A percentile compares a stretch with the other conserved stretches of the same genome.
Evolutionary conservation across 176 grass and related monocot species (phyloP).

Genomic region (Cenchrus fungigraminus): DNA sequence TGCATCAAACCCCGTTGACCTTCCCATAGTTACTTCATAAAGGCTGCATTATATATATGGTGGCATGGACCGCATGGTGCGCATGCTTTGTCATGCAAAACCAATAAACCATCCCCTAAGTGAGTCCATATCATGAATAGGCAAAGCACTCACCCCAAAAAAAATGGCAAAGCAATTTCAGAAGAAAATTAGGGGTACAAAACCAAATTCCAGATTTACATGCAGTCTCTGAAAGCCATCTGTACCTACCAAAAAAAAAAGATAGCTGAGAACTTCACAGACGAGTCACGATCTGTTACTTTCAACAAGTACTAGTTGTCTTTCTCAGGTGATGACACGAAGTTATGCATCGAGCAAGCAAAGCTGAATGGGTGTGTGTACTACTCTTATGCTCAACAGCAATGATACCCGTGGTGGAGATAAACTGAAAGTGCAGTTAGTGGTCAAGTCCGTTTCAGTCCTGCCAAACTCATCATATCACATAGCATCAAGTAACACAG

Average conservation of each 20-base stretch:
- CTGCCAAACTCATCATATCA: conserved; percentile 50
- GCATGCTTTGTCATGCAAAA: conserved; percentile 32
- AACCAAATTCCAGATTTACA: conserved; percentile 21
- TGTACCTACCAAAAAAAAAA: conserved; percentile 33
- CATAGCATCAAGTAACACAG: conserved; percentile 46
- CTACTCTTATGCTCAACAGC: conserved; percentile 33
- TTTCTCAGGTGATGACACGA: conserved; percentile 28
- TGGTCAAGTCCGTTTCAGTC: conserved; percentile 45
- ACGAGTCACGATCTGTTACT: conserved; percentile 24
- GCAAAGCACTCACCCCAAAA: conserved; percentile 38
- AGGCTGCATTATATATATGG: conserved; percentile 23
- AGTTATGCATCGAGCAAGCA: conserved; percentile 12
- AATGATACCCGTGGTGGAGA: conserved; percentile 41
- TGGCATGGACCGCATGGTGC: not conserved
- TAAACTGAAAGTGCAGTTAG: conserved; percentile 38
- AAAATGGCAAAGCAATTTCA: conserved; percentile 40
- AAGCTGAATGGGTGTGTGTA: conserved; percentile 12
- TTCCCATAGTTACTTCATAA: conserved; percentile 27
- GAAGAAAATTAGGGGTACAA: conserved; percentile 1
- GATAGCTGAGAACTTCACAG: conserved; percentile 30
- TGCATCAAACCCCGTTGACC: conserved; percentile 34
- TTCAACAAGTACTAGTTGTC: conserved; percentile 37
- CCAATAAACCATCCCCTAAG: not conserved
- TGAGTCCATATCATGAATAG: conserved; percentile 40
- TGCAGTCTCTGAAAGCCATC: conserved; percentile 12